These are phyloP conservation scores for Tuber umbilicatum DNA, from an alignment of 495 filamentous ascomycete genomes.

Conservation along the genomic window DNA sequence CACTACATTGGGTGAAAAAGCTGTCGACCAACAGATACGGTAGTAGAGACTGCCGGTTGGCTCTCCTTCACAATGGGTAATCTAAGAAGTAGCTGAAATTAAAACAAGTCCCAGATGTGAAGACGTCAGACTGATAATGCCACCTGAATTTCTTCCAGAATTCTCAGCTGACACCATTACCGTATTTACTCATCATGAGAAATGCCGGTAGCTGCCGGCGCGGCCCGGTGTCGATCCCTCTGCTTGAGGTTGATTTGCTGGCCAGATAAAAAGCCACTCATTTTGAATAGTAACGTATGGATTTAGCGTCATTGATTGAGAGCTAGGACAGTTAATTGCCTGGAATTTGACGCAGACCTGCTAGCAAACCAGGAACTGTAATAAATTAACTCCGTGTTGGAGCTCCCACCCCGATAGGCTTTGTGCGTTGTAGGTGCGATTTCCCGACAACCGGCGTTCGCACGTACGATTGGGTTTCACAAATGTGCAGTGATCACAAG, in stretches of 20 bases:
- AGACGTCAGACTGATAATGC: not conserved
- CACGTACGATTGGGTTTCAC: conserved; percentile 1
- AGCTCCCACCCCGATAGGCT: not conserved
- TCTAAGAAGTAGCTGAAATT: not conserved
- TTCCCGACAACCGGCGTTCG: not conserved
- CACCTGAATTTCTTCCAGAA: conserved; percentile 3
- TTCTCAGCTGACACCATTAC: not conserved
- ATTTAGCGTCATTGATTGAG: not conserved
- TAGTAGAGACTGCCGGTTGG: not conserved
- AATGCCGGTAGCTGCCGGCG: not conserved
- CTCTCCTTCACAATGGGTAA: not conserved
- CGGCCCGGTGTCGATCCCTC: conserved; percentile 2
- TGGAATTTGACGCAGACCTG: not conserved
- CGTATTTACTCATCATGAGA: not conserved
- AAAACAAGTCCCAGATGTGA: not conserved
- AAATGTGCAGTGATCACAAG: not conserved
- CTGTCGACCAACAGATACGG: not conserved
- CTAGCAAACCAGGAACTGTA: not conserved
- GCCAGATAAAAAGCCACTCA: not conserved
- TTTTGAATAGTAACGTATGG: not conserved
- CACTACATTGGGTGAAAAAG: not conserved
- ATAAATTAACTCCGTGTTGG: not conserved
- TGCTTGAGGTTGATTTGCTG: not conserved
- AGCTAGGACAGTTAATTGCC: not conserved
- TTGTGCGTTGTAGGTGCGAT: not conserved